Evolutionary conservation across 73 alveolate species (phyloP).

Genomic region (Effrenium voratum): DNA sequence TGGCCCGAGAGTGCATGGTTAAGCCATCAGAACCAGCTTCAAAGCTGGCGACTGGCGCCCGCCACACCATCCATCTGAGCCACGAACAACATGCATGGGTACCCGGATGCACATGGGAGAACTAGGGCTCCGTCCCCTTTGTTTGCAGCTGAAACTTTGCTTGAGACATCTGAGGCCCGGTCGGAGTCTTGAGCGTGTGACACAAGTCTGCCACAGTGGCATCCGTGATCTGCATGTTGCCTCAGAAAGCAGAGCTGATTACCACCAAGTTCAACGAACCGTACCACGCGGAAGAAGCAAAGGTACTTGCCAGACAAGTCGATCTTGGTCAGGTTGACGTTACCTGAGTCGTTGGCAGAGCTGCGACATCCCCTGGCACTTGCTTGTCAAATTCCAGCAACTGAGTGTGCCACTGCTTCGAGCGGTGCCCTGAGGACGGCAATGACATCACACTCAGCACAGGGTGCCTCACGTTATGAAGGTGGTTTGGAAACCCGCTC

Average conservation of each 20-base stretch:
- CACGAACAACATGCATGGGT: too few relatives aligned
- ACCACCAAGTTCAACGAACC: not conserved
- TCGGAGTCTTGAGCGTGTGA: constrained; percentile 91
- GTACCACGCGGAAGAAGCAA: not conserved
- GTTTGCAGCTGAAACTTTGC: not conserved
- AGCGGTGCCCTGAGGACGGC: constrained; percentile 33
- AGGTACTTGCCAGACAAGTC: constrained; percentile 27
- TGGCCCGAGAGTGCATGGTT: too few relatives aligned
- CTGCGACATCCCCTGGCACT: too few relatives aligned
- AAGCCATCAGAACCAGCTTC: too few relatives aligned
- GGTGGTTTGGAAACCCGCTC: too few relatives aligned
- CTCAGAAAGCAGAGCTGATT: not conserved
- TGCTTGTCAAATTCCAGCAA: too few relatives aligned
- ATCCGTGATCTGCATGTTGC: constrained; percentile 88
- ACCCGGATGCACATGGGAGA: too few relatives aligned
- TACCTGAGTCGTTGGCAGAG: too few relatives aligned
- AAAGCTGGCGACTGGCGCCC: too few relatives aligned
- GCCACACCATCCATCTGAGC: too few relatives aligned
- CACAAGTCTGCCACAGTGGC: constrained; percentile 91
- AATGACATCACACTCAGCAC: too few relatives aligned
- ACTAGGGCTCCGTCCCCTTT: not conserved
- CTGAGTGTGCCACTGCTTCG: not conserved
- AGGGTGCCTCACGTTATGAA: too few relatives aligned
- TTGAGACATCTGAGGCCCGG: not conserved
- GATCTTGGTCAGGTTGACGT: constrained; percentile 64